Evolutionary conservation across 148 eudicot species (phyloP).

Genomic region (Amaranthus palmeri): DNA sequence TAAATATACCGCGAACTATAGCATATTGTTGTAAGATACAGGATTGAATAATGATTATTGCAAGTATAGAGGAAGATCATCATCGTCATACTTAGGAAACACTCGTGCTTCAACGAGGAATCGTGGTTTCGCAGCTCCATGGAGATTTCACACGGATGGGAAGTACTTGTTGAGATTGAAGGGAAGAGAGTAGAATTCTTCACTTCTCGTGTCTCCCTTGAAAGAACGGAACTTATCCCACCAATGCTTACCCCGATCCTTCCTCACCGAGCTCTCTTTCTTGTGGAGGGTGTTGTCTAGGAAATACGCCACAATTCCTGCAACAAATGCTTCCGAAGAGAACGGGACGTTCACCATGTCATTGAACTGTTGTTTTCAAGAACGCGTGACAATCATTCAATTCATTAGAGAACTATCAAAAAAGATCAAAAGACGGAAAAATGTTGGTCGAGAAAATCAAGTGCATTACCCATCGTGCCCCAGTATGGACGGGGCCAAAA

Average conservation of each 20-base stretch:
- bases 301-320: conserved; percentile 70
- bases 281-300: conserved; percentile 81
- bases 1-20: conserved; percentile 30
- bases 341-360: conserved; percentile 85
- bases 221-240: conserved; percentile 87
- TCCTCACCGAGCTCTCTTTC: conserved; percentile 47
- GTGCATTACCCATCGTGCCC: conserved; percentile 78
- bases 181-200: conserved; percentile 90
- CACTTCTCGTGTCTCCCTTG: conserved; percentile 70
- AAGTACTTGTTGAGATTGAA: conserved; percentile 88
- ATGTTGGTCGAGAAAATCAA: not conserved
- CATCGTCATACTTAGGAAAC: conserved; percentile 7
- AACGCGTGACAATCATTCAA: not conserved
- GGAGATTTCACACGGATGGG: conserved; percentile 60
- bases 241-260: conserved; percentile 92
- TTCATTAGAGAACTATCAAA: not conserved
- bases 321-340: conserved; percentile 92
- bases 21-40: conserved; percentile 17
- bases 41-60: conserved; percentile 18
- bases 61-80: not conserved
- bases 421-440: not conserved
- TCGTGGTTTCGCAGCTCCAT: not conserved
- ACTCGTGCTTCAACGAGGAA: not conserved
- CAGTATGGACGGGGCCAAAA: conserved; percentile 74
- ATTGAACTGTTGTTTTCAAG: conserved; percentile 55